Evolutionary conservation across 169 alveolate species (phyloP), one percentile per base, ranked within the genome.

Genomic region (Eimeria acervulina): DNA sequence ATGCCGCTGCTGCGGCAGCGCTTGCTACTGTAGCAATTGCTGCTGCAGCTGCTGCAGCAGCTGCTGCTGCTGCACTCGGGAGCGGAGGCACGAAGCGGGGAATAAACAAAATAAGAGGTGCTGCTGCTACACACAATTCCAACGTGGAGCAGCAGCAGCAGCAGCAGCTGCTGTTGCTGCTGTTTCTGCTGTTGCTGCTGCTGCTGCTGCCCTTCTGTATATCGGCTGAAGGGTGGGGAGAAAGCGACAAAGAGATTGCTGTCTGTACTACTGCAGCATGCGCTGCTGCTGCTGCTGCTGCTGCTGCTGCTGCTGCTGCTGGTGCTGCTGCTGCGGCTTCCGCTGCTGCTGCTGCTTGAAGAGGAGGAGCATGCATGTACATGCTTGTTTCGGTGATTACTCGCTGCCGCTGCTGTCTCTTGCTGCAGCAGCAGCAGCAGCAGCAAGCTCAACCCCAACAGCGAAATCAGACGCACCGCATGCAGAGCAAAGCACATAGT

Each of bases 401-500:
- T 80, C 52, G 70, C 33, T 44, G 70, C 59, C 90, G 90, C 90
- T 19, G 40, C 70, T 21, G 70, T 28, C 90, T 12, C 44, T 91
- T 47, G 55, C 55, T 47, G 55, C 55, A 7, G 55, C 55, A 47
- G 55, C 55, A 47, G 55, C 55, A 47, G 55, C 55, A 47, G 55
- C 55, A 47, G 55, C 55, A 47, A 47, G 55, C 55, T 47, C 95
- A 28, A 28, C 52, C 26, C 70, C 95, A 33, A 80, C 90, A 28
- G 52, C 95, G 61, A 91, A 91, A 42, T 91, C 66, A 44, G 70
- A 61, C 17, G 70, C 91, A 36, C 95, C 95, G 76, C 95, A 91
- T 81, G 76, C 51, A 33, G 90, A 0, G 80, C 95, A 91, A 26
- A 68, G 36, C 26, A 91, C 90, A 59, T 91, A 91, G 42, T 91